phyloP scores from a whole-genome alignment of 805 yeast species.

The Candida berthetii region DNA sequence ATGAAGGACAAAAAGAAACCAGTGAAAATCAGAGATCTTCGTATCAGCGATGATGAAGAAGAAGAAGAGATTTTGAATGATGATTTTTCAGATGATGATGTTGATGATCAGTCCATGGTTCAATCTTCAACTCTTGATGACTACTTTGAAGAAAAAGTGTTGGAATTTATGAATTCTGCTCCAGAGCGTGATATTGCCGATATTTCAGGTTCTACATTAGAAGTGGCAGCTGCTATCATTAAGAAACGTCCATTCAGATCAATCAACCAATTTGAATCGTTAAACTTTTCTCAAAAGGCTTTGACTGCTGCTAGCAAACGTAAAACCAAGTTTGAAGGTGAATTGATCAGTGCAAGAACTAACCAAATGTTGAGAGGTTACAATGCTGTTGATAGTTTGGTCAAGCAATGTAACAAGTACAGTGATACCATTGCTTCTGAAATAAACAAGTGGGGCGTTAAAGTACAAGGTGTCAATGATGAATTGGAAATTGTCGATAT shows the following conservation, averaged over 20 bases:
- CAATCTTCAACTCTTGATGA: slow-evolving; percentile 21
- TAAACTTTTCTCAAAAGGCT: slow-evolving; percentile 40
- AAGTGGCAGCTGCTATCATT: slow-evolving; percentile 59
- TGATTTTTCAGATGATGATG: slow-evolving; percentile 40
- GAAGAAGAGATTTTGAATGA: slow-evolving; percentile 38
- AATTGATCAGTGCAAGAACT: slow-evolving; percentile 65
- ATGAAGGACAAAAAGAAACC: not conserved
- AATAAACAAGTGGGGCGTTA: slow-evolving; percentile 86
- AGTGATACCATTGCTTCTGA: slow-evolving; percentile 67
- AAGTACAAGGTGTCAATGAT: slow-evolving; percentile 53
- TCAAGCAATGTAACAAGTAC: slow-evolving; percentile 72
- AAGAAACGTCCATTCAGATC: slow-evolving; percentile 62
- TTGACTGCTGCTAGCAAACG: slow-evolving; percentile 25
- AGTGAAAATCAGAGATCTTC: not conserved
- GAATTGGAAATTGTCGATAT: slow-evolving; percentile 62
- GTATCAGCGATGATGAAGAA: slow-evolving; percentile 27
- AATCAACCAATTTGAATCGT: slow-evolving; percentile 52
- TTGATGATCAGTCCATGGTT: slow-evolving; percentile 22
- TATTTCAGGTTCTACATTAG: slow-evolving; percentile 64
- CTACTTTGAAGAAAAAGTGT: slow-evolving; percentile 56
- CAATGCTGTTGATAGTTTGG: slow-evolving; percentile 90
- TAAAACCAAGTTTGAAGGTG: slow-evolving; percentile 58
- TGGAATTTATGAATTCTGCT: slow-evolving; percentile 76
- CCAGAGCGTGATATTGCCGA: slow-evolving; percentile 72
- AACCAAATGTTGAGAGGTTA: slow-evolving; percentile 76